Evolutionary conservation across 2,329 filamentous ascomycete genomes (phyloP).

Genomic region (Fusarium metavorans): DNA sequence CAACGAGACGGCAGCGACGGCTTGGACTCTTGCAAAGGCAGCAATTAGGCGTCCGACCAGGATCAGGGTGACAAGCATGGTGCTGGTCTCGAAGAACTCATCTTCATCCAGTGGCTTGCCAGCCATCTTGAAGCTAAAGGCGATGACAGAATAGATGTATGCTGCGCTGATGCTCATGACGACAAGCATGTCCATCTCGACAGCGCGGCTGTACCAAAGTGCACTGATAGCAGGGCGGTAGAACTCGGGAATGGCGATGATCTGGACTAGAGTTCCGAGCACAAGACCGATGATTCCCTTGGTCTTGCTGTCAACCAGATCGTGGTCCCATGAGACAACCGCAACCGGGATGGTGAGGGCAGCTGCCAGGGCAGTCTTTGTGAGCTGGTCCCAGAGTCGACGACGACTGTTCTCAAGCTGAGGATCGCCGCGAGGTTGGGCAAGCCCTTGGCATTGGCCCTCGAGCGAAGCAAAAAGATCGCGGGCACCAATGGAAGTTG

Average conservation of each 20-base stretch:
- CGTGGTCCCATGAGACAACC: slow-evolving; percentile 49
- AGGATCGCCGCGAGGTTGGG: slow-evolving; percentile 49
- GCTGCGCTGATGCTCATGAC: slow-evolving; percentile 66
- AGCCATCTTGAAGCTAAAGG: slow-evolving; percentile 52
- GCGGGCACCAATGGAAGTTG: slow-evolving; percentile 49
- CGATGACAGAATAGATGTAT: slow-evolving; percentile 61
- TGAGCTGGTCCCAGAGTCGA: slow-evolving; percentile 48
- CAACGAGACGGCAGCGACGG: slow-evolving; percentile 50
- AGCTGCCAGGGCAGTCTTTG: slow-evolving; percentile 48
- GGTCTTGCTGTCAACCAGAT: slow-evolving; percentile 34
- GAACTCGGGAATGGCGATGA: slow-evolving; percentile 61
- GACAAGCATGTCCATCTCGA: slow-evolving; percentile 70
- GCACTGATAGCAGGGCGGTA: slow-evolving; percentile 61
- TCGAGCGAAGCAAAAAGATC: slow-evolving; percentile 41
- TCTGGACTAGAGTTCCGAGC: slow-evolving; percentile 64
- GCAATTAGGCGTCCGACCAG: slow-evolving; percentile 54
- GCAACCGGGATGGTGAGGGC: slow-evolving; percentile 50
- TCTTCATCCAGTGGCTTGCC: slow-evolving; percentile 40
- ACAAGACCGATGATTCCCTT: slow-evolving; percentile 52
- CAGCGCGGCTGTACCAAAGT: slow-evolving; percentile 56
- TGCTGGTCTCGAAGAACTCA: slow-evolving; percentile 58
- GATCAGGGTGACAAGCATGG: slow-evolving; percentile 56
- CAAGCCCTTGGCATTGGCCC: slow-evolving; percentile 40
- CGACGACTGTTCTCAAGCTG: slow-evolving; percentile 46
- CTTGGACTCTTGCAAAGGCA: slow-evolving; percentile 51